Percentiles rank a stretch among this genome's conserved stretches.
These are phyloP conservation scores for Dactylellina leptospora DNA, from an alignment of 2,329 filamentous ascomycete genomes.

Conservation along the genomic window DNA sequence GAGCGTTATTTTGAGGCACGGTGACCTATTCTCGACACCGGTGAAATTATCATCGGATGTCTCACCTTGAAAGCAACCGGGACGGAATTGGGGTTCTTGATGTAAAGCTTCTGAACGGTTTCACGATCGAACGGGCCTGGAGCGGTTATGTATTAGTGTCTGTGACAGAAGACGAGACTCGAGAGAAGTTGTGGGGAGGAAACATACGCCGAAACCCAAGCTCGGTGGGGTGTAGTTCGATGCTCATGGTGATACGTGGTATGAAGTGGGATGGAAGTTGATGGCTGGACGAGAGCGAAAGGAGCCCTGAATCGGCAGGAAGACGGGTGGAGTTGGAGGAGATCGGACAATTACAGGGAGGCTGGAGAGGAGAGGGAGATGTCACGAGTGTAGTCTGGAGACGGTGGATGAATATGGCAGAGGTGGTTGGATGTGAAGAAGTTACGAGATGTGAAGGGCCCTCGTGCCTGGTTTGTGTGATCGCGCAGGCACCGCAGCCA, in stretches of 20 bases:
- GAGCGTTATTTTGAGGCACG: not conserved
- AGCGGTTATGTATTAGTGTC: constrained; percentile 57
- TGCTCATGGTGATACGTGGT: constrained; percentile 74
- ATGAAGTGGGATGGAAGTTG: constrained; percentile 13
- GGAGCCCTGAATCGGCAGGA: constrained; percentile 1
- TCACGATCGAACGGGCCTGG: constrained; percentile 73
- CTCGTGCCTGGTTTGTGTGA: constrained; percentile 52
- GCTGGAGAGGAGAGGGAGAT: constrained; percentile 5
- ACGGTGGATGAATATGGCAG: not conserved
- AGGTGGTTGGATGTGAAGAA: not conserved
- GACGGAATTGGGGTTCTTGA: constrained; percentile 71
- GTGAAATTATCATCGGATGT: constrained; percentile 4
- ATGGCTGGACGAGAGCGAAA: too few species aligned
- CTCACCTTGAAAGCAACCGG: constrained; percentile 76
- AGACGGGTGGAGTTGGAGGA: constrained; percentile 1
- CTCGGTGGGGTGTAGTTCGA: constrained; percentile 90
- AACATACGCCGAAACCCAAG: constrained; percentile 89
- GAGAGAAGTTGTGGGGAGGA: constrained; percentile 8
- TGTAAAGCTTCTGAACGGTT: constrained; percentile 71
- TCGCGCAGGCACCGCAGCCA: constrained; percentile 32
- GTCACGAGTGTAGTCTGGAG: not conserved
- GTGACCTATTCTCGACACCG: not conserved
- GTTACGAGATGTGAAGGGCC: constrained; percentile 3
- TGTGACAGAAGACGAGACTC: constrained; percentile 62
- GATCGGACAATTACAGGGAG: constrained; percentile 16